These are phyloP conservation scores for Camellia oleifera DNA, from an alignment of 179 eudicot genomes.

Conservation along the genomic window DNA sequence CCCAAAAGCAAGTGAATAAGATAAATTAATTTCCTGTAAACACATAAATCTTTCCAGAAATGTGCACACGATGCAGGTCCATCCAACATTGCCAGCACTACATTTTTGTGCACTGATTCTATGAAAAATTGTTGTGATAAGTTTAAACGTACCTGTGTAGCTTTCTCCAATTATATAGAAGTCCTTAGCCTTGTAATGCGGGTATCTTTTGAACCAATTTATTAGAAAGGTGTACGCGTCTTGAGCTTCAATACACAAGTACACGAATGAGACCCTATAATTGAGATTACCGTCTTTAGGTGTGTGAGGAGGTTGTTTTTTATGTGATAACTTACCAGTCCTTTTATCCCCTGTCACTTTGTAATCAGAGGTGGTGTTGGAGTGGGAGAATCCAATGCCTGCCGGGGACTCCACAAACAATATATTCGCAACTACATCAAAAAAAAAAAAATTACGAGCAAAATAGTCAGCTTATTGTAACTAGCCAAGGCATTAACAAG, in stretches of 20 bases:
- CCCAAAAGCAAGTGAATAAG: no score
- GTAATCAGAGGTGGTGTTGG: slow-evolving; percentile 31
- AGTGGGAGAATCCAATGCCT: slow-evolving; percentile 39
- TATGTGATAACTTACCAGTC: slow-evolving; percentile 15
- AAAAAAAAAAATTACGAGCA: background rate
- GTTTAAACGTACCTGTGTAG: slow-evolving; percentile 27
- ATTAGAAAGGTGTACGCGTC: slow-evolving; percentile 32
- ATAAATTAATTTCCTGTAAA: no score
- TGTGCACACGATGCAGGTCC: no score
- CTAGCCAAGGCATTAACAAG: background rate
- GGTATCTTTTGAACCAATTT: slow-evolving; percentile 36
- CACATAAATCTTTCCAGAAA: no score
- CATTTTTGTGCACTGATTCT: no score
- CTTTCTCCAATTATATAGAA: slow-evolving; percentile 36
- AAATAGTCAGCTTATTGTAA: background rate
- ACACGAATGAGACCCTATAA: background rate
- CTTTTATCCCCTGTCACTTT: slow-evolving; percentile 26
- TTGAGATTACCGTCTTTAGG: background rate
- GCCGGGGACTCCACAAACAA: slow-evolving; percentile 38
- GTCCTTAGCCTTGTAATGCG: slow-evolving; percentile 25
- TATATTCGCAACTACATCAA: slow-evolving; percentile 32
- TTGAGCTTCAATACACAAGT: slow-evolving; percentile 14
- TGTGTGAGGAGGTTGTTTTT: no score
- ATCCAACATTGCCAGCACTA: no score
- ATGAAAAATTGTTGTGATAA: no score